Conservation (phyloP, 805 yeast species). For the Wickerhamomyces strasburgensis region DNA sequence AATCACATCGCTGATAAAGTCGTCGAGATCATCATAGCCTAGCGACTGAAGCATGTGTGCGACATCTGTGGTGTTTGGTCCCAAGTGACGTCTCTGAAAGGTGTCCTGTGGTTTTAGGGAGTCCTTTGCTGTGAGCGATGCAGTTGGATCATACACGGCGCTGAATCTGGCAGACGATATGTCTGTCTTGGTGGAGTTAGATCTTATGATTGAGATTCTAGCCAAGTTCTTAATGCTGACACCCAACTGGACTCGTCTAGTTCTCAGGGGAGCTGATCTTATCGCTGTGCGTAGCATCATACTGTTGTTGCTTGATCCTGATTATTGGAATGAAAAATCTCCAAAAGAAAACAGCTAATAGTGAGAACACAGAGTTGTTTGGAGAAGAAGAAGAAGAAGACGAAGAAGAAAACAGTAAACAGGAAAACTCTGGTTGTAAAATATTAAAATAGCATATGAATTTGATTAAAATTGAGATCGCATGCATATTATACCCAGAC, state of each 20-base stretch:
- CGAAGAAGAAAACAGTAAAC: too few species aligned
- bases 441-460: too few species aligned
- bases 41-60: constrained; percentile 58
- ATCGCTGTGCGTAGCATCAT: not conserved
- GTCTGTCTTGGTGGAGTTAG: constrained; percentile 35
- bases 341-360: too few species aligned
- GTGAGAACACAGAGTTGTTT: too few species aligned
- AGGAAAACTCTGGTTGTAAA: too few species aligned
- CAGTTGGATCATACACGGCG: constrained; percentile 40
- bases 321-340: too few species aligned
- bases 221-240: too few species aligned
- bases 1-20: constrained; percentile 66
- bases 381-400: too few species aligned
- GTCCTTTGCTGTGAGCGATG: constrained; percentile 8
- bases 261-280: not conserved
- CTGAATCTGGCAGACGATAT: constrained; percentile 51
- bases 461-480: too few species aligned
- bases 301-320: too few species aligned
- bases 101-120: constrained; percentile 55
- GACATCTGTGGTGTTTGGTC: constrained; percentile 66
- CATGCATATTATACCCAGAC: too few species aligned
- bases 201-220: too few species aligned
- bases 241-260: not conserved
- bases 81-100: constrained; percentile 87
- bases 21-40: constrained; percentile 62